These are phyloP conservation scores for Leccinum longicurvipes DNA, from an alignment of 768 basidiomycete genomes.

Conservation along the genomic window DNA sequence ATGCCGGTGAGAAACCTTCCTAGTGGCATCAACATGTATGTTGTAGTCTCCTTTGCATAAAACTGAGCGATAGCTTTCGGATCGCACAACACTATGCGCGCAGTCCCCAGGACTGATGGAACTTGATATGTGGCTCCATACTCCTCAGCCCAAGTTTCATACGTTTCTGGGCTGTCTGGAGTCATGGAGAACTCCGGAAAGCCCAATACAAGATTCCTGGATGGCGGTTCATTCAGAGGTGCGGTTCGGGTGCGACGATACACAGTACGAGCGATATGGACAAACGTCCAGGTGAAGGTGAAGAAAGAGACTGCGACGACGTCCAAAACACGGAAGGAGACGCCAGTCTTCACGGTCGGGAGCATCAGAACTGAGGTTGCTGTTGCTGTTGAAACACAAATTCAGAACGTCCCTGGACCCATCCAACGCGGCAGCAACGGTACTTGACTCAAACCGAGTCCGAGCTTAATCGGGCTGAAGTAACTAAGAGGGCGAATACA, in stretches of 20 bases:
- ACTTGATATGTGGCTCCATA: slow-evolving; percentile 47
- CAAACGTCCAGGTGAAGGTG: slow-evolving; percentile 18
- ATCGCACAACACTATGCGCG: slow-evolving; percentile 40
- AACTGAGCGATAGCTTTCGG: slow-evolving; percentile 52
- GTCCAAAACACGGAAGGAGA: slow-evolving; percentile 3
- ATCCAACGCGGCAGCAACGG: too few relatives aligned
- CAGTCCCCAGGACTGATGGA: slow-evolving; percentile 38
- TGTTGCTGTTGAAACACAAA: too few relatives aligned
- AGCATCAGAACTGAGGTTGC: not conserved
- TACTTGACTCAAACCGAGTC: too few relatives aligned
- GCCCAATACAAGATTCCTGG: slow-evolving; percentile 43
- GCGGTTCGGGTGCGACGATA: slow-evolving; percentile 27
- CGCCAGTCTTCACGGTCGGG: not conserved
- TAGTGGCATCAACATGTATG: slow-evolving; percentile 27
- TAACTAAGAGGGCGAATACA: too few relatives aligned
- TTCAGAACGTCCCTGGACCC: too few relatives aligned
- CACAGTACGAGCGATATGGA: slow-evolving; percentile 7
- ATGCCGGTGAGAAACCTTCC: slow-evolving; percentile 28
- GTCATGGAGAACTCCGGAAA: slow-evolving; percentile 27
- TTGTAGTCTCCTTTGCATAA: slow-evolving; percentile 49
- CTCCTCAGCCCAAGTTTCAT: slow-evolving; percentile 44
- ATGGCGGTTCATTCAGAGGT: slow-evolving; percentile 41
- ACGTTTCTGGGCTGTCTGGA: slow-evolving; percentile 34
- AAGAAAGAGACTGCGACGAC: slow-evolving; percentile 13
- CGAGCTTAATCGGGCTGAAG: too few relatives aligned